These are phyloP conservation scores for Cadophora luteo-olivacea DNA, from an alignment of 2,329 filamentous ascomycete species.

Conservation along the genomic window DNA sequence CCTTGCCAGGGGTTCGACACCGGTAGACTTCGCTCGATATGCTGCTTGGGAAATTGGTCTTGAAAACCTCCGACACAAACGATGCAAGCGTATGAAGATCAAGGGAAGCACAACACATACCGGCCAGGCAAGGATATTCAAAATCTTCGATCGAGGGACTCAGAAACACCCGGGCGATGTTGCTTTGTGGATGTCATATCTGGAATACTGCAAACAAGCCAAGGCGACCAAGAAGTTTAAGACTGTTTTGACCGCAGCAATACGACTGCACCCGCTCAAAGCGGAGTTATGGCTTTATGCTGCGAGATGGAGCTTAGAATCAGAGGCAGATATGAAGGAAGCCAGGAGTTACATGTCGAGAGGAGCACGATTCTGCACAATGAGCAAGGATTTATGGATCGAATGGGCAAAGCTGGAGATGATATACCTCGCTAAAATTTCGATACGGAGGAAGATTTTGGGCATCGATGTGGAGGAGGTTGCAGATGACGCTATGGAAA, in stretches of 20 bases:
- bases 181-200: conserved; percentile 87
- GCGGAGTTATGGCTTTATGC: conserved; percentile 84
- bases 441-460: conserved; percentile 72
- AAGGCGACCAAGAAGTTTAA: conserved; percentile 72
- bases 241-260: conserved; percentile 68
- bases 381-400: conserved; percentile 77
- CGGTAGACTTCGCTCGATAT: conserved; percentile 85
- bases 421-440: conserved; percentile 86
- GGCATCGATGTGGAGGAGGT: conserved; percentile 61
- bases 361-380: conserved; percentile 87
- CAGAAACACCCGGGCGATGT: conserved; percentile 83
- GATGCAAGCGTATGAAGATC: conserved; percentile 81
- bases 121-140: conserved; percentile 84
- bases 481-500: conserved; percentile 51
- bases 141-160: conserved; percentile 86
- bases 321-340: conserved; percentile 84
- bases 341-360: conserved; percentile 88
- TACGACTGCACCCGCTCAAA: conserved; percentile 86
- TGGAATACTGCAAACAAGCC: conserved; percentile 77
- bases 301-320: conserved; percentile 78
- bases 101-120: conserved; percentile 69
- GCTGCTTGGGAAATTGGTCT: conserved; percentile 73
- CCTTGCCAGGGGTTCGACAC: conserved; percentile 78
- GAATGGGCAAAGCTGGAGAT: conserved; percentile 93
- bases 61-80: conserved; percentile 80